These are phyloP conservation scores for Suhomyces coccinellae DNA, from an alignment of 1,139 yeast genomes.

Conservation along the genomic window DNA sequence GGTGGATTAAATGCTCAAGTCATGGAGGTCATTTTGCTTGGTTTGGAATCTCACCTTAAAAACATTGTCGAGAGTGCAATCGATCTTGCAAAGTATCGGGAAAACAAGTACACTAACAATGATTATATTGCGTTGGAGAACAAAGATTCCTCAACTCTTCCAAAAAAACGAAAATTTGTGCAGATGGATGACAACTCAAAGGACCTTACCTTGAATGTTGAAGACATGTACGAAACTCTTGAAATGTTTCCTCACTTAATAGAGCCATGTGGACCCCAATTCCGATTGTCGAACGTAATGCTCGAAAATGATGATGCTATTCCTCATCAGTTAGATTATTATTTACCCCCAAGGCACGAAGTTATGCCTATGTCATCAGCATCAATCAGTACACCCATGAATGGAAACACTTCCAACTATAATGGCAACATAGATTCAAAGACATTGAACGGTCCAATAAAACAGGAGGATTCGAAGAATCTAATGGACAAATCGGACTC, in stretches of 20 bases:
- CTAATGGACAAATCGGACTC: conserved; percentile 12
- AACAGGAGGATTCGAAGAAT: conserved; percentile 12
- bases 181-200: conserved; percentile 17
- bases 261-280: conserved; percentile 65
- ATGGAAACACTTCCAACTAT: conserved; percentile 3
- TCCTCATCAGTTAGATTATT: conserved; percentile 39
- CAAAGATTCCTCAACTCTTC: conserved; percentile 2
- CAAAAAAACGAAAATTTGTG: conserved; percentile 22
- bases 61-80: conserved; percentile 73
- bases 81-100: conserved; percentile 66
- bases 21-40: conserved; percentile 73
- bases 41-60: conserved; percentile 77
- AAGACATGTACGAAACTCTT: conserved; percentile 65
- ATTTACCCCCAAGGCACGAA: conserved; percentile 38
- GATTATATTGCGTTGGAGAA: conserved; percentile 31
- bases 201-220: conserved; percentile 54
- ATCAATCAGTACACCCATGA: neutral
- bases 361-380: conserved; percentile 1
- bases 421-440: conserved; percentile 11
- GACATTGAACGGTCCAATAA: conserved; percentile 7
- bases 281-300: conserved; percentile 51
- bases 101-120: conserved; percentile 51
- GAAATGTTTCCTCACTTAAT: conserved; percentile 65
- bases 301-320: conserved; percentile 57
- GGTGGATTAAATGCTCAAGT: conserved; percentile 75